Evolutionary conservation across 2,329 filamentous ascomycete species (phyloP), one percentile per base, ranked within the genome.

Genomic region (Colletotrichum musicola): DNA sequence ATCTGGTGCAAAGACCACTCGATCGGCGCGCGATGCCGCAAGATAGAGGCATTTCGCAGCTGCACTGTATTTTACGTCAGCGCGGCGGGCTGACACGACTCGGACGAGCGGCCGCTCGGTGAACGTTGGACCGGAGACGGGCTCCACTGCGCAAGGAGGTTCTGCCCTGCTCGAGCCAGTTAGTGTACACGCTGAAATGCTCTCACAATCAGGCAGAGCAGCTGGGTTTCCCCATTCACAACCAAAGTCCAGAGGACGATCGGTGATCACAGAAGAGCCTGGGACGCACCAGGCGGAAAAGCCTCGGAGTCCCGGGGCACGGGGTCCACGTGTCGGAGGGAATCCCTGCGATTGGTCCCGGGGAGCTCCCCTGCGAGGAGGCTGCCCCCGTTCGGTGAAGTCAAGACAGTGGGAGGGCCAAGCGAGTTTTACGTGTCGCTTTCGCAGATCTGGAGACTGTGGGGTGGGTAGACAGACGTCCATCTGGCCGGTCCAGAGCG

Each of bases 291-390:
- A n/a, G 18, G 25, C 20, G 35, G 40, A 53, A 51, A 35, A 42
- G 50, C 54, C 27, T 60, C 54, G 55, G 55, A 40, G 5, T 68
- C 50, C 30, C 54, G 55, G 55, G 46, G 7, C 64, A 42, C 30
- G 10, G 27, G 53, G 42, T 42, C 30, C 62, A 69, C 66, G 62
- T 69, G 66, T 38, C 5, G 27, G 16, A 38, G 62, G 35, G 18
- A 27, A 68, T 51, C 61, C 55, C 56, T 60, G 49, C 14, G 10
- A 64, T 59, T 65, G 65, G 65, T 30, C 47, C 42, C 30, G 55
- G 62, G 54, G 55, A 50, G 30, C 7, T 42, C 64, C 64, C 35
- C 47, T 47, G 38, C 20, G 14, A 20, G 14, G 5, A 30, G 14
- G 14, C 30, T 13, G 14, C 16, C 51, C 30, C 38, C 61, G 30